These are phyloP conservation scores for Bruguiera hainesii DNA, from an alignment of 441 rosid species.

Conservation along the genomic window DNA sequence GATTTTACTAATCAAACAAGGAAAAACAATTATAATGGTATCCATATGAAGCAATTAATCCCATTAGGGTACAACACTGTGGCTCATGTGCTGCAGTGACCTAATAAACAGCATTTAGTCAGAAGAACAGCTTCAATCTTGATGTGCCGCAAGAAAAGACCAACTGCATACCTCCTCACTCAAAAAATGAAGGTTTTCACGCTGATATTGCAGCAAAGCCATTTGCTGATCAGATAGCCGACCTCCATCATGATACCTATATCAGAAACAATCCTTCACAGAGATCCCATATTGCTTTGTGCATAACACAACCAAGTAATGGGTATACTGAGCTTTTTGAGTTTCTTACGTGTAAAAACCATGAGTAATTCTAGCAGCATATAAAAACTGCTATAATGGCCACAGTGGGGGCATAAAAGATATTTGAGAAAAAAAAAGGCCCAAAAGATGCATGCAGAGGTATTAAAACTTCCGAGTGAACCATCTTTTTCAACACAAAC, in stretches of 20 bases:
- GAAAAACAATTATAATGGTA: slow-evolving; percentile 7
- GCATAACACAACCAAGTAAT: not conserved
- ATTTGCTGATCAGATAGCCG: slow-evolving; percentile 98
- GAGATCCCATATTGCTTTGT: not conserved
- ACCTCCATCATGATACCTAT: slow-evolving; percentile 93
- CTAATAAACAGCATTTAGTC: slow-evolving; percentile 5
- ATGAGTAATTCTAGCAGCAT: slow-evolving; percentile 7
- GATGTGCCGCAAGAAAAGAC: slow-evolving; percentile 7
- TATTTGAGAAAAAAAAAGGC: not conserved
- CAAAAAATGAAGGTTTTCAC: slow-evolving; percentile 91
- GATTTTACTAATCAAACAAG: slow-evolving; percentile 2
- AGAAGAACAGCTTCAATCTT: not conserved
- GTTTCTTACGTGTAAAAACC: not conserved
- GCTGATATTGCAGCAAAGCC: slow-evolving; percentile 97
- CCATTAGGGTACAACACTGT: slow-evolving; percentile 11
- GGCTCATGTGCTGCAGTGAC: slow-evolving; percentile 15
- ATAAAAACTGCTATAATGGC: slow-evolving; percentile 4
- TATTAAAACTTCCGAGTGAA: not conserved
- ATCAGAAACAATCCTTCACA: slow-evolving; percentile 22
- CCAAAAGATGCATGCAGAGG: too few species aligned
- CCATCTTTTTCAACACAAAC: not conserved
- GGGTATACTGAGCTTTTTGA: not conserved
- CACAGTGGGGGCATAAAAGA: not conserved
- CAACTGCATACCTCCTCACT: slow-evolving; percentile 73
- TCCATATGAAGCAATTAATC: slow-evolving; percentile 1